A percentile compares a stretch with the other conserved stretches of the same genome.
Conservation (phyloP, 257 asterid genomes). For the Vinca minor region DNA sequence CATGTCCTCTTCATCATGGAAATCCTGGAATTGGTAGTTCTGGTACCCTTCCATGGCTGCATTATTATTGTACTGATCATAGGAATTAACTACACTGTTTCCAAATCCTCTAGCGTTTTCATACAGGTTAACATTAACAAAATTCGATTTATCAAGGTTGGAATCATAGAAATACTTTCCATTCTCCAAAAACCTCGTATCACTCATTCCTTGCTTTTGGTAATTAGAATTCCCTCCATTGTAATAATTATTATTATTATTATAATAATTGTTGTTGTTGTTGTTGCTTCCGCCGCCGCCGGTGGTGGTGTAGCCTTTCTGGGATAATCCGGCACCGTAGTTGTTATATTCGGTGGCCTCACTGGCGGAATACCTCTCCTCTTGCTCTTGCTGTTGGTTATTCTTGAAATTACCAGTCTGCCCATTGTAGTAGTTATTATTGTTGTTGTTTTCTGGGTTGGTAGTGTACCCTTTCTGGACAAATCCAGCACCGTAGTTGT, state of each 20-base stretch:
- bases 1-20: constrained; percentile 37
- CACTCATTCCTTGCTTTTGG: constrained; percentile 79
- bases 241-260: constrained; percentile 19
- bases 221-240: constrained; percentile 19
- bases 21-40: constrained; percentile 15
- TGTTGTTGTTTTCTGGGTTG: too few relatives aligned
- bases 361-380: constrained; percentile 9
- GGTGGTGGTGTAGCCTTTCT: constrained; percentile 16
- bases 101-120: constrained; percentile 27
- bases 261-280: too few relatives aligned
- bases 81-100: constrained; percentile 13
- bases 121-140: too few relatives aligned
- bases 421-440: constrained; percentile 20
- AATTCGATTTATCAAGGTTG: too few relatives aligned
- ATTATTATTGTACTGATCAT: constrained; percentile 22
- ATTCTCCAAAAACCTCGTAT: constrained; percentile 55
- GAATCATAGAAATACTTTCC: constrained; percentile 56
- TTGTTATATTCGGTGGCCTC: constrained; percentile 10
- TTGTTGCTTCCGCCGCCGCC: not conserved
- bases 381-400: too few relatives aligned
- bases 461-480: constrained; percentile 13
- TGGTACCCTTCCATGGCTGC: constrained; percentile 5
- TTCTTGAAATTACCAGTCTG: too few relatives aligned
- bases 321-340: constrained; percentile 15
- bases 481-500: constrained; percentile 18